Evolutionary conservation across 257 asterid genomes (phyloP), one percentile per base, ranked within the genome.

Genomic region (Fraxinus anomala): DNA sequence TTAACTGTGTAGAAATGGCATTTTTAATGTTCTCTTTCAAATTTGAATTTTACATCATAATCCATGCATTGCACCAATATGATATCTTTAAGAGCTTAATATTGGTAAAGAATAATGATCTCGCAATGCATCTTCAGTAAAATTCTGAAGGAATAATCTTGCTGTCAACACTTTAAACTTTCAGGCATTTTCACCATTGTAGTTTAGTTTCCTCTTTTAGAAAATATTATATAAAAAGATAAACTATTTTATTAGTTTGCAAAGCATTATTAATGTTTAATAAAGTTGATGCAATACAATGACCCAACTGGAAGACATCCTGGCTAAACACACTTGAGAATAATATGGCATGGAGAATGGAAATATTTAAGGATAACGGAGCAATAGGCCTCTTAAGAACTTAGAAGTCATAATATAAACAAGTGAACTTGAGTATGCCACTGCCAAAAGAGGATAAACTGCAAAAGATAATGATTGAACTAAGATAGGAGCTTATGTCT

Each of bases 331-430:
- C 28, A 54, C 74, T 8, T 49, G 31, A 10, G 68, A 68, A 28
- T 54, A 5, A 65, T 11, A 19, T 68, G 34, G 24, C 56, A 68
- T 36, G 72, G 70, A 77, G 69, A 76, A 23, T 16, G 69, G 67
- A 21, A 12, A 34, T 12, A 24, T 42, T 66, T 16, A 6, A 54
- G 24, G 24, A 6, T 54, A n/a, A 7, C 67, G 0, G 28, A 59
- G 67, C 67, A 59, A 59, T 59, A 59, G 13, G 30, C 1, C 30
- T 1, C 67, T 59, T n/a, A 59, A 59, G 28, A 59, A 8, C 30
- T 59, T 23, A 59, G 9, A 56, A n/a, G 30, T 7, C 66, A 56
- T 8, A 19, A 56, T 7, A 59, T 59, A 66, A 23, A 76, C 31
- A 61, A 67, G 66, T 40, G 10, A 59, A 49, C 59, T 67, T 31